Conservation (phyloP, 1,139 yeast species). For the Casaregolazyma suthepensis region DNA sequence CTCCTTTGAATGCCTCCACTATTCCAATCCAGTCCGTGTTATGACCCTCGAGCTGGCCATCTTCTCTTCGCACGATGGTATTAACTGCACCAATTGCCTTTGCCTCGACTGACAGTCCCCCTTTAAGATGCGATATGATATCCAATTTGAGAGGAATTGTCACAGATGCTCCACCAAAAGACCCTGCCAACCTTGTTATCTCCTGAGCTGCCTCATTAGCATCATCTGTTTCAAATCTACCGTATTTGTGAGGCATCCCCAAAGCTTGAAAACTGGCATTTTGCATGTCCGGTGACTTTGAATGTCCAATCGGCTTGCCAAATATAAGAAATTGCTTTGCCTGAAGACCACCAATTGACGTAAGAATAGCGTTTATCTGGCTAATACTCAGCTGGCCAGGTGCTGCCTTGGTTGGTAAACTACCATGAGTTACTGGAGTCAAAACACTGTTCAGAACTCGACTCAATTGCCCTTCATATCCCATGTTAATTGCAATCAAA, state of each 20-base stretch:
- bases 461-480: slow-evolving; percentile 68
- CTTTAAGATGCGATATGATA: slow-evolving; percentile 56
- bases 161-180: slow-evolving; percentile 84
- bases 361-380: slow-evolving; percentile 54
- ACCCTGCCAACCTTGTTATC: slow-evolving; percentile 42
- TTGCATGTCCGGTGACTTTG: slow-evolving; percentile 84
- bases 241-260: slow-evolving; percentile 74
- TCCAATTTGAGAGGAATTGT: slow-evolving; percentile 87
- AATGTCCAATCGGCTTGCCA: slow-evolving; percentile 79
- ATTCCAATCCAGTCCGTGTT: slow-evolving; percentile 98
- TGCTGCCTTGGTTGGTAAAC: slow-evolving; percentile 61
- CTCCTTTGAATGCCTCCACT: slow-evolving; percentile 53
- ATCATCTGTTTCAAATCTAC: slow-evolving; percentile 58
- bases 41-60: slow-evolving; percentile 64
- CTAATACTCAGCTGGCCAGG: slow-evolving; percentile 60
- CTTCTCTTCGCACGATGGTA: slow-evolving; percentile 59
- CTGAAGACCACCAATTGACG: slow-evolving; percentile 56
- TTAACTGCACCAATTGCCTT: slow-evolving; percentile 84
- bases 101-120: slow-evolving; percentile 59
- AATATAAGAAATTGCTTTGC: slow-evolving; percentile 65
- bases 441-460: slow-evolving; percentile 66
- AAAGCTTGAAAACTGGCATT: slow-evolving; percentile 64
- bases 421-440: slow-evolving; percentile 77
- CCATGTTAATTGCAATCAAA: slow-evolving; percentile 79
- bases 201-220: slow-evolving; percentile 47